Conservation (phyloP, 1,139 yeast genomes). For the Saccharomyces hybrid region DNA sequence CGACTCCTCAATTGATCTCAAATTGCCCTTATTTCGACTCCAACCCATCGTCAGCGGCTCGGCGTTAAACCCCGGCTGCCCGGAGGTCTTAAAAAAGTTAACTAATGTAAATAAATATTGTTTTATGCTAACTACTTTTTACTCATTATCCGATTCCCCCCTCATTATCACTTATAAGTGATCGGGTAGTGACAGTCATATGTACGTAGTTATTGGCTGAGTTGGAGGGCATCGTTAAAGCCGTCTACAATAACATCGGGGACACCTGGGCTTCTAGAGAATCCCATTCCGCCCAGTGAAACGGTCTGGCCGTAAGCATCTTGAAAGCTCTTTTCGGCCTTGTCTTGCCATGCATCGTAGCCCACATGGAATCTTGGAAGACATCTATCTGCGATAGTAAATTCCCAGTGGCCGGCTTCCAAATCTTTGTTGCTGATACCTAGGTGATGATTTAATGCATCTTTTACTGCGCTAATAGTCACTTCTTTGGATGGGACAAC, state of each 20-base stretch:
- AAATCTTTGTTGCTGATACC: conserved; percentile 38
- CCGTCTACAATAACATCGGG: conserved; percentile 76
- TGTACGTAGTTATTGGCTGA: not conserved
- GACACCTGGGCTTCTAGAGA: conserved; percentile 79
- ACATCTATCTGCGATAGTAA: conserved; percentile 40
- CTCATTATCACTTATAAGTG: not conserved
- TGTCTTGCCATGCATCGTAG: conserved; percentile 43
- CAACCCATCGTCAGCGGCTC: not conserved
- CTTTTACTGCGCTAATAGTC: conserved; percentile 40
- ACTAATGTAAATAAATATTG: not conserved
- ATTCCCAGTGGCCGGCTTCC: conserved; percentile 28
- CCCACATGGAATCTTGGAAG: conserved; percentile 83
- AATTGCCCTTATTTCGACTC: not conserved
- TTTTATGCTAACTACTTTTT: not conserved
- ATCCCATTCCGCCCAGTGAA: conserved; percentile 73
- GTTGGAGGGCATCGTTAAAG: conserved; percentile 43
- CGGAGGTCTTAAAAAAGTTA: not conserved
- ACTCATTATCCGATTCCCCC: not conserved
- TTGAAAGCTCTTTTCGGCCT: conserved; percentile 34
- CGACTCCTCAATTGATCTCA: not conserved
- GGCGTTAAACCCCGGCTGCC: not conserved
- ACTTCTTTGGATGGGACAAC: conserved; percentile 40
- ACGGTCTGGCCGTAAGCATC: conserved; percentile 39
- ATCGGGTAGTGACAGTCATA: not conserved
- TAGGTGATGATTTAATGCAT: conserved; percentile 45